Evolutionary conservation across 306 rosid genomes (phyloP).

Genomic region (Malus sylvestris): DNA sequence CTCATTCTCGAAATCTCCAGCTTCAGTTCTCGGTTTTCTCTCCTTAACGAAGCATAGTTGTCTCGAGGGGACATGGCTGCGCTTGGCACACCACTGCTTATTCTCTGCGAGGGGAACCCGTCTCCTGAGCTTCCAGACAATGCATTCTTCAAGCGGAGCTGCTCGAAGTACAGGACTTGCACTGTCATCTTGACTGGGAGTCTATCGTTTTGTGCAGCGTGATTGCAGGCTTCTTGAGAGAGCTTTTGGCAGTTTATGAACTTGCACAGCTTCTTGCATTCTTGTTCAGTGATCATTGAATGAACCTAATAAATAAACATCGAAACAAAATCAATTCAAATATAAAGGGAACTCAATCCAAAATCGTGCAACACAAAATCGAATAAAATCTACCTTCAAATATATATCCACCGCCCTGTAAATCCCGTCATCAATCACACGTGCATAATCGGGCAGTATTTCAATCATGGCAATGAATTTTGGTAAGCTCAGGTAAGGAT

Average conservation of each 20-base stretch:
- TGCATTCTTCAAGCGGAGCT: constrained; percentile 65
- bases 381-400: constrained; percentile 48
- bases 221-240: constrained; percentile 88
- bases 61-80: constrained; percentile 90
- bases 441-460: constrained; percentile 81
- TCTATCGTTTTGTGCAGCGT: constrained; percentile 78
- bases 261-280: constrained; percentile 71
- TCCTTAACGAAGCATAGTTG: constrained; percentile 73
- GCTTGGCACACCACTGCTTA: constrained; percentile 74
- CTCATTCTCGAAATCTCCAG: constrained; percentile 81
- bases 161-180: constrained; percentile 75
- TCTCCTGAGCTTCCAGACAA: constrained; percentile 60
- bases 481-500: constrained; percentile 52
- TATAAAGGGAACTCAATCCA: background rate
- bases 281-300: constrained; percentile 56
- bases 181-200: constrained; percentile 75
- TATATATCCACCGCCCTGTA: constrained; percentile 80
- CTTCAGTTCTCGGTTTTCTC: constrained; percentile 83
- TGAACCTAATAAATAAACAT: constrained; percentile 44
- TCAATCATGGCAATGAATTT: constrained; percentile 63
- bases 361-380: background rate
- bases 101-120: constrained; percentile 54
- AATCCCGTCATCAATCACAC: constrained; percentile 77
- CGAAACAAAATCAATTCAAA: background rate
- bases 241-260: constrained; percentile 75